phyloP scores from a whole-genome alignment of 2,329 filamentous ascomycete genomes.

The Colletotrichum eleusines region DNA sequence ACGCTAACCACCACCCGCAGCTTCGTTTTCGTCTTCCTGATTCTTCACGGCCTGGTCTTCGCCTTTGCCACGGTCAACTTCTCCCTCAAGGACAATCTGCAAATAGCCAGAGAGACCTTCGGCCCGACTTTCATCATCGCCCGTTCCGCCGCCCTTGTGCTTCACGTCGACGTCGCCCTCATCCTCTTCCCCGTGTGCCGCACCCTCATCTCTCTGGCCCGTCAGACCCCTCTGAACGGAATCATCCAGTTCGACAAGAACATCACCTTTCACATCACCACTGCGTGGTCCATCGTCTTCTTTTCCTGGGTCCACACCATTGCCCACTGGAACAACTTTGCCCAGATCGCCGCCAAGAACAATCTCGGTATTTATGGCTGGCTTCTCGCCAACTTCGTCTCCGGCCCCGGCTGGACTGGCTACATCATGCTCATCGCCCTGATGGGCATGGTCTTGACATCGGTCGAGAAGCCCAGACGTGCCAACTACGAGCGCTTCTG shows the following conservation, averaged over 20 bases:
- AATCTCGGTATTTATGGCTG: conserved; percentile 83
- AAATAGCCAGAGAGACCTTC: conserved; percentile 74
- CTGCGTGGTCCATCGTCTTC: conserved; percentile 89
- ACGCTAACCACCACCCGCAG: conserved; percentile 55
- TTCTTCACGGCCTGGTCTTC: conserved; percentile 82
- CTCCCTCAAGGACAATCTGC: conserved; percentile 80
- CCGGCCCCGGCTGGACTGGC: conserved; percentile 86
- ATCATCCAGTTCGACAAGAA: conserved; percentile 93
- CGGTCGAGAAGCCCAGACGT: conserved; percentile 80
- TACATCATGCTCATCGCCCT: conserved; percentile 85
- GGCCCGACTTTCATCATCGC: conserved; percentile 83
- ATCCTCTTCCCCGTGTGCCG: conserved; percentile 86
- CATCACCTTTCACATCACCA: conserved; percentile 87
- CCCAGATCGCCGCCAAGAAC: conserved; percentile 79
- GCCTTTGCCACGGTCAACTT: conserved; percentile 85
- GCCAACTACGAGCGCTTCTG: conserved; percentile 92
- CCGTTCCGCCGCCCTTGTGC: conserved; percentile 78
- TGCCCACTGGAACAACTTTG: conserved; percentile 90
- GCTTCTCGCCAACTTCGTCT: conserved; percentile 80
- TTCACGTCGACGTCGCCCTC: conserved; percentile 85
- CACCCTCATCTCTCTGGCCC: conserved; percentile 83
- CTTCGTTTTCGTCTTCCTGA: conserved; percentile 81
- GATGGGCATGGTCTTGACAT: conserved; percentile 83
- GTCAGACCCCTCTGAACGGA: conserved; percentile 85
- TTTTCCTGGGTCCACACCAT: conserved; percentile 90